Percentiles rank a stretch among this genome's conserved stretches.
These are phyloP conservation scores for Licmophora abbreviata DNA, from an alignment of 108 stramenopile species.

Conservation along the genomic window DNA sequence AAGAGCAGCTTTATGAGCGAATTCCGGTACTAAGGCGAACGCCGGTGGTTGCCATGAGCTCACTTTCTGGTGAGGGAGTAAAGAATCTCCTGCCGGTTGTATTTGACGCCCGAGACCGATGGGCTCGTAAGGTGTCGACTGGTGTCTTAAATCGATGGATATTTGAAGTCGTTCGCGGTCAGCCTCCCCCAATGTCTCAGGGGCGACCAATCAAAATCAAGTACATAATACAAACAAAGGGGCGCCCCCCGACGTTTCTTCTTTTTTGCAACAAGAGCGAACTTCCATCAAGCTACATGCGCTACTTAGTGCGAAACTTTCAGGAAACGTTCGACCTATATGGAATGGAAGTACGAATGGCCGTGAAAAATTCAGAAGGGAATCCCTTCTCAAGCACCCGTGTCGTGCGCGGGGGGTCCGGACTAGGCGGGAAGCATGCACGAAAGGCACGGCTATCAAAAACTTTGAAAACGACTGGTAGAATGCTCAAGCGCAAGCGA, in stretches of 20 bases:
- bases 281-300: constrained; percentile 56
- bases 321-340: constrained; percentile 77
- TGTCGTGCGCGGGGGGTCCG: constrained; percentile 18
- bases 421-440: constrained; percentile 43
- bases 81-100: constrained; percentile 69
- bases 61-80: constrained; percentile 51
- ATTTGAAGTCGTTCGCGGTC: constrained; percentile 50
- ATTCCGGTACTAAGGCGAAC: constrained; percentile 79
- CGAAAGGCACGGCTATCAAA: constrained; percentile 42
- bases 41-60: constrained; percentile 75
- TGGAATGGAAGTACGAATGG: constrained; percentile 77
- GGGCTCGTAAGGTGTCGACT: constrained; percentile 61
- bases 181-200: constrained; percentile 49
- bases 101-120: constrained; percentile 66
- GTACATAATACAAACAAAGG: constrained; percentile 82
- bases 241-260: constrained; percentile 83
- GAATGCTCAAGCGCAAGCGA: constrained; percentile 13
- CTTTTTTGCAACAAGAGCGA: constrained; percentile 68
- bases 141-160: constrained; percentile 81
- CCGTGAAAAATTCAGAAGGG: constrained; percentile 57
- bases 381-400: constrained; percentile 57
- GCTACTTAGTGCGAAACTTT: constrained; percentile 71
- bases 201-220: constrained; percentile 62
- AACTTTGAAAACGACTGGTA: constrained; percentile 33
- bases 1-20: constrained; percentile 63